These are phyloP conservation scores for Citrus cavaleriei DNA, from an alignment of 345 rosid genomes.

Conservation along the genomic window DNA sequence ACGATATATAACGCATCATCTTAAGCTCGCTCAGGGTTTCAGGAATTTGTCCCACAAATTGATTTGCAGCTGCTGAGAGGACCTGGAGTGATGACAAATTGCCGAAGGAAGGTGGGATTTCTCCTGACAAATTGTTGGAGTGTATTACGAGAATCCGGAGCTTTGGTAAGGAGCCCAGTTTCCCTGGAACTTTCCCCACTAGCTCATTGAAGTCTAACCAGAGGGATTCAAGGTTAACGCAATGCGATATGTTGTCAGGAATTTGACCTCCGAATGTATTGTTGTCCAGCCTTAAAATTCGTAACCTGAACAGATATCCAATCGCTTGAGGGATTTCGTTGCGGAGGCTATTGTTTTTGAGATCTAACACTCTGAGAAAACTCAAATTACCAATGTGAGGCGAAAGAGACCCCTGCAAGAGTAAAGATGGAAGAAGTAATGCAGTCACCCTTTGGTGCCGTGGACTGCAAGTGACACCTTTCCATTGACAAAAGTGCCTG, in stretches of 20 bases:
- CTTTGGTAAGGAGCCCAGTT: conserved; percentile 8
- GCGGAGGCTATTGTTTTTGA: not conserved
- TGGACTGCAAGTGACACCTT: not conserved
- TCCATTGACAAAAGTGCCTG: not conserved
- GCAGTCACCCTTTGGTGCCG: not conserved
- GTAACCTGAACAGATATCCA: conserved; percentile 5
- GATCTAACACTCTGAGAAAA: conserved; percentile 7
- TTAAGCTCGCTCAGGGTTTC: not conserved
- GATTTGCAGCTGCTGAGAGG: not conserved
- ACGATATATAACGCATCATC: not conserved
- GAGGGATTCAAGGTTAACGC: not conserved
- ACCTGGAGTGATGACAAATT: conserved; percentile 17
- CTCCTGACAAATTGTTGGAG: conserved; percentile 4
- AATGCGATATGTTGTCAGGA: conserved; percentile 7
- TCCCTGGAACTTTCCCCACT: conserved; percentile 6
- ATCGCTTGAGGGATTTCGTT: conserved; percentile 8
- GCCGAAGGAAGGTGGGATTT: conserved; percentile 2
- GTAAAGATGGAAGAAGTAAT: not conserved
- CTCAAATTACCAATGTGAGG: not conserved
- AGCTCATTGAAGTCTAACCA: not conserved
- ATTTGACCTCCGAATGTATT: conserved; percentile 15
- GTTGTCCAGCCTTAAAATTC: not conserved
- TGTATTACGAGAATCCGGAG: not conserved
- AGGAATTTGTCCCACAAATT: not conserved
- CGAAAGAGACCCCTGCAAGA: not conserved